Percentiles rank a stretch among this genome's conserved stretches.
These are phyloP conservation scores for Acmispon strigosus DNA, from an alignment of 306 rosid species.

Conservation along the genomic window DNA sequence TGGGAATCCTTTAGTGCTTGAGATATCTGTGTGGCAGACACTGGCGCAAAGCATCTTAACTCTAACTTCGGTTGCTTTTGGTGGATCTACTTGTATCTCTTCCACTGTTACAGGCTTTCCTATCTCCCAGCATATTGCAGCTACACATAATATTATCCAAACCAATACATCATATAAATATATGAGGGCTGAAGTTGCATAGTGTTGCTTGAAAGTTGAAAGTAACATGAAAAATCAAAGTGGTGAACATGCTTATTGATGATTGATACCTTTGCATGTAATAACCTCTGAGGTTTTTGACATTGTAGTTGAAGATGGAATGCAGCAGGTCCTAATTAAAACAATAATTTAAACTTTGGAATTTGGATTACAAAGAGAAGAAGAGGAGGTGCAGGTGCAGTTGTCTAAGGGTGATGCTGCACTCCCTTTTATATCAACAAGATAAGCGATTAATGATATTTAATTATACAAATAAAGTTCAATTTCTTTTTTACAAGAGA, in stretches of 20 bases:
- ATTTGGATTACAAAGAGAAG: background rate
- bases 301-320: background rate
- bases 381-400: background rate
- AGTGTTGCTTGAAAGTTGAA: background rate
- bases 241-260: background rate
- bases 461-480: too few species aligned
- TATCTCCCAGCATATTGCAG: conserved; percentile 48
- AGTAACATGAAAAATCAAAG: background rate
- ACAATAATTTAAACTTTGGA: background rate
- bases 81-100: conserved; percentile 56
- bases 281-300: conserved; percentile 1
- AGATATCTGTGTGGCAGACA: conserved; percentile 48
- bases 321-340: background rate
- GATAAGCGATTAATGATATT: background rate
- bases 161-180: background rate
- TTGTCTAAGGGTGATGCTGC: background rate
- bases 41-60: conserved; percentile 56
- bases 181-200: too few species aligned
- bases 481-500: too few species aligned
- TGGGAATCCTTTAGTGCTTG: conserved; percentile 25
- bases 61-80: conserved; percentile 39
- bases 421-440: background rate
- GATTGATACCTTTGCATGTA: conserved; percentile 26
- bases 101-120: conserved; percentile 36
- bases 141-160: conserved; percentile 10